These are phyloP conservation scores for Metschnikowia peoriensis DNA, from an alignment of 805 yeast species.

Conservation along the genomic window DNA sequence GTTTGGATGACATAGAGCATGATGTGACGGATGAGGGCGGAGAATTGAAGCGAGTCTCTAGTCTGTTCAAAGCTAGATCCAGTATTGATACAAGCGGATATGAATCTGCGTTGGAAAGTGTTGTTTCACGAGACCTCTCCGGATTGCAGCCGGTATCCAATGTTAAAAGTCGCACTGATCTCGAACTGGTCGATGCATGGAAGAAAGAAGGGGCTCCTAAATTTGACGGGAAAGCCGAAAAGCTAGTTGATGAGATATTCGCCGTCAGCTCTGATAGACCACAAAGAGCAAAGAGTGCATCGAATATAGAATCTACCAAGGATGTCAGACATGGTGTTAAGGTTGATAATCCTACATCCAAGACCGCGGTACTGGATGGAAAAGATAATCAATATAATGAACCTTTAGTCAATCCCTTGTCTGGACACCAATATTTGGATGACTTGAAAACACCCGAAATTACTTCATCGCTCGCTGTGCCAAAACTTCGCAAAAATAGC, in stretches of 20 bases:
- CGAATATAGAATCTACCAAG: neutral
- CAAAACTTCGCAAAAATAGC: neutral
- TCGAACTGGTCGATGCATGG: conserved; percentile 36
- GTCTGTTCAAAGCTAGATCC: conserved; percentile 1
- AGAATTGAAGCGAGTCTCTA: neutral
- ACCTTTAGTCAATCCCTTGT: neutral
- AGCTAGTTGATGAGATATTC: conserved; percentile 42
- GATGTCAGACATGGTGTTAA: neutral
- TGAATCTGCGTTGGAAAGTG: conserved; percentile 1
- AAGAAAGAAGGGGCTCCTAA: conserved; percentile 21
- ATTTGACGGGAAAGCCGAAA: conserved; percentile 33
- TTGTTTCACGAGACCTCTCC: neutral
- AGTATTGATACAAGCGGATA: conserved; percentile 3
- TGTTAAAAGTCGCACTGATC: conserved; percentile 1
- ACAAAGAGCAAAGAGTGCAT: conserved; percentile 3
- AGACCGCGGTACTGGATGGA: neutral
- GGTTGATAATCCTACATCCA: neutral
- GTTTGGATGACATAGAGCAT: conserved; percentile 35
- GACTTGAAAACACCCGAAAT: neutral
- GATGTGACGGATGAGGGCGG: conserved; percentile 1
- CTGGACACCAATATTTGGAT: neutral
- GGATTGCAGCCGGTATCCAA: neutral
- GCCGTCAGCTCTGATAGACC: conserved; percentile 18
- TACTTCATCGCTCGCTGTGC: neutral
- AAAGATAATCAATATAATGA: neutral